Evolutionary conservation across 257 asterid species (phyloP).

Genomic region (Osmanthus fragrans): DNA sequence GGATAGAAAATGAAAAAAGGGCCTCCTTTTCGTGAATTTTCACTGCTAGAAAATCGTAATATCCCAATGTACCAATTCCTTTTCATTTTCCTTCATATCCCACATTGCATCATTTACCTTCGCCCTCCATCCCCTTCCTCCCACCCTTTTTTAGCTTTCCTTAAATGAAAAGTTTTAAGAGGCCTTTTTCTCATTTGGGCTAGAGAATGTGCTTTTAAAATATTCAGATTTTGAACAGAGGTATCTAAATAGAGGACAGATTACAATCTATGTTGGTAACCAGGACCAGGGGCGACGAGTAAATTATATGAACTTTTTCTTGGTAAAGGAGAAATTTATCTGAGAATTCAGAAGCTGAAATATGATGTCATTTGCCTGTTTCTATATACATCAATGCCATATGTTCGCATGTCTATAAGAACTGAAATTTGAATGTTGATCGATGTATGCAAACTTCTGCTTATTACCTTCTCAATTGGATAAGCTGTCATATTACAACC

Average conservation of each 20-base stretch:
- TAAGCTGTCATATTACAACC: conserved; percentile 68
- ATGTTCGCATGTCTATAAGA: not conserved
- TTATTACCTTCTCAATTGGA: conserved; percentile 69
- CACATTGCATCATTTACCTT: too few relatives aligned
- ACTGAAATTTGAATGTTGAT: not conserved
- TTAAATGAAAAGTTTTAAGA: too few relatives aligned
- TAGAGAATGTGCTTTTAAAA: not conserved
- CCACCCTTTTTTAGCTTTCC: too few relatives aligned
- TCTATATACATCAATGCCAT: not conserved
- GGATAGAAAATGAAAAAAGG: not conserved
- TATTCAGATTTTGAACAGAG: too few relatives aligned
- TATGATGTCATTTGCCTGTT: not conserved
- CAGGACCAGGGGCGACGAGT: not conserved
- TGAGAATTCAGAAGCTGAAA: not conserved
- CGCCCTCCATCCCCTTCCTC: too few relatives aligned
- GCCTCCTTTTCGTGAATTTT: not conserved
- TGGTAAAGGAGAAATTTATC: too few relatives aligned
- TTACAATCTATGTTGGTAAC: too few relatives aligned
- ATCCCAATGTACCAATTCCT: too few relatives aligned
- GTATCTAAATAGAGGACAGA: too few relatives aligned
- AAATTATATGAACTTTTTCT: too few relatives aligned
- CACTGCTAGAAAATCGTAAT: not conserved
- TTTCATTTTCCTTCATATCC: too few relatives aligned
- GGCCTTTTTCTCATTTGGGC: too few relatives aligned
- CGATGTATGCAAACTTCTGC: not conserved